These are phyloP conservation scores for Calonectria henricotiae DNA, from an alignment of 2,329 filamentous ascomycete genomes.

Conservation along the genomic window DNA sequence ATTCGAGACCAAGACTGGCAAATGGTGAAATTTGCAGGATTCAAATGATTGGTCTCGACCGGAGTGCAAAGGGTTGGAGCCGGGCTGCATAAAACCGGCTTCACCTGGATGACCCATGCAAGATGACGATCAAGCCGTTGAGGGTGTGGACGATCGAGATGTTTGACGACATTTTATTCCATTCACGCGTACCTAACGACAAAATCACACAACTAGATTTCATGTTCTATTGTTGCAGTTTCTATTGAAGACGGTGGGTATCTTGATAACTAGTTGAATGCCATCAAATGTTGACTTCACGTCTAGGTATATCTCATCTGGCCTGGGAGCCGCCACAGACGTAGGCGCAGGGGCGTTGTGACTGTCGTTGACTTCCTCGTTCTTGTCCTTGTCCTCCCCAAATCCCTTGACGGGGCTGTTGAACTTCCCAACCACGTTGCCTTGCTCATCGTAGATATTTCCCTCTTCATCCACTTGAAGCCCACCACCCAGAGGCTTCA, in stretches of 20 bases:
- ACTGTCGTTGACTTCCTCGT: slow-evolving; percentile 18
- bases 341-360: slow-evolving; percentile 55
- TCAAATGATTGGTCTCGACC: slow-evolving; percentile 17
- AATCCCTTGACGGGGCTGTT: slow-evolving; percentile 57
- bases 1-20: background rate
- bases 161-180: slow-evolving; percentile 24
- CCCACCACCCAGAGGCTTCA: slow-evolving; percentile 68
- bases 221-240: slow-evolving; percentile 38
- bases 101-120: slow-evolving; percentile 17
- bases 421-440: slow-evolving; percentile 76
- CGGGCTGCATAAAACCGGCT: slow-evolving; percentile 36
- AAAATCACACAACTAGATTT: background rate
- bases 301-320: slow-evolving; percentile 72
- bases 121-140: slow-evolving; percentile 12
- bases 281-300: slow-evolving; percentile 73
- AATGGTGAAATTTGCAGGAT: background rate
- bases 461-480: slow-evolving; percentile 72
- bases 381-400: background rate
- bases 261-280: slow-evolving; percentile 72
- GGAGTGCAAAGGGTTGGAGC: slow-evolving; percentile 7
- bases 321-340: slow-evolving; percentile 60
- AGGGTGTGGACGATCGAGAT: slow-evolving; percentile 25
- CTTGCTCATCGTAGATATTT: slow-evolving; percentile 72
- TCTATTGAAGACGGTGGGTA: slow-evolving; percentile 70
- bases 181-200: slow-evolving; percentile 10